phyloP scores from a whole-genome alignment of 2,329 filamentous ascomycete genomes.

The Ophiostoma triangulosporum region DNA sequence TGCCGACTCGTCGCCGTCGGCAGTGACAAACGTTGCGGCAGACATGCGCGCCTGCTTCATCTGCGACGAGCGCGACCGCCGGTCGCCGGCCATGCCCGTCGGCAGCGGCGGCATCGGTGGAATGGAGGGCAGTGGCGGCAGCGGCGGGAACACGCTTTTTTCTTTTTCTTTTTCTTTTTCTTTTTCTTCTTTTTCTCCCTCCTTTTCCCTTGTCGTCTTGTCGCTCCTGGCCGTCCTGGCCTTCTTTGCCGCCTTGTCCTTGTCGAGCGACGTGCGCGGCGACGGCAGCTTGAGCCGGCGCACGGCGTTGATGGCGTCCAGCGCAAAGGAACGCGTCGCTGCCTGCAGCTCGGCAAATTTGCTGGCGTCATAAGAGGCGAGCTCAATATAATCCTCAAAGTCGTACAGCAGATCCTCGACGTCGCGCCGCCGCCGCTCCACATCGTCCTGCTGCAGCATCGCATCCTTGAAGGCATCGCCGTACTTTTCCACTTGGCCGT shows the following conservation, averaged over 20 bases:
- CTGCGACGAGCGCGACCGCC: constrained; percentile 3
- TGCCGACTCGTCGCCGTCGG: constrained; percentile 6
- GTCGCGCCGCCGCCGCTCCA: constrained; percentile 19
- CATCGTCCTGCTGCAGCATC: constrained; percentile 23
- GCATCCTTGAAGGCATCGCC: constrained; percentile 24
- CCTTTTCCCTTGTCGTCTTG: too few species aligned
- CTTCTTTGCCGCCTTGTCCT: constrained; percentile 3
- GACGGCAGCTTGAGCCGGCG: constrained; percentile 21
- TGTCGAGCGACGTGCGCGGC: too few species aligned
- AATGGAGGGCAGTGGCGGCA: constrained; percentile 3
- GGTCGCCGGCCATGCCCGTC: not conserved
- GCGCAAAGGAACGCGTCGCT: constrained; percentile 26
- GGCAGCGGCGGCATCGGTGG: constrained; percentile 3
- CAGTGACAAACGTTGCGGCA: not conserved
- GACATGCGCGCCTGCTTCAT: constrained; percentile 6
- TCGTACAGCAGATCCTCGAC: constrained; percentile 30
- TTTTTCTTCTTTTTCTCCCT: not conserved
- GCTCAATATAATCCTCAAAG: constrained; percentile 29
- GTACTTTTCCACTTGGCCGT: constrained; percentile 23
- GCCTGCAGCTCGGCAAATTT: constrained; percentile 26
- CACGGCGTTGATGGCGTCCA: constrained; percentile 25
- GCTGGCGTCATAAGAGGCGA: constrained; percentile 23
- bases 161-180: not conserved
- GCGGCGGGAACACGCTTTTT: constrained; percentile 5
- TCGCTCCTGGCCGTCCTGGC: constrained; percentile 1